Evolutionary conservation across 2,329 filamentous ascomycete species (phyloP), one percentile per base, ranked within the genome.

Genomic region (Orbilia brochopaga): DNA sequence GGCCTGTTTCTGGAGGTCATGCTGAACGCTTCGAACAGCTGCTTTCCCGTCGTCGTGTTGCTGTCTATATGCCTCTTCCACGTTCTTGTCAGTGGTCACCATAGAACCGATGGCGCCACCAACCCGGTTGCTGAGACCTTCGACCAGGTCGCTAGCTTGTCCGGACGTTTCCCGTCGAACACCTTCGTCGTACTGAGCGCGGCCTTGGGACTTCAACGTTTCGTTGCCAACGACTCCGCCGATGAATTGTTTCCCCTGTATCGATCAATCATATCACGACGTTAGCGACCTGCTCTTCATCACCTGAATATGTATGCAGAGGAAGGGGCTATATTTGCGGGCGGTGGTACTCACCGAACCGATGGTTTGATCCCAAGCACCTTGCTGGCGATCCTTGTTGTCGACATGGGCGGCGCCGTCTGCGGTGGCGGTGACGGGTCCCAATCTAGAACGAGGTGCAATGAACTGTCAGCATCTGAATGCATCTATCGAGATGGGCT

Each of bases 311-410:
- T 42, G 11, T 15, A 48, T 23, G 44, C 19, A 19, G 17, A 21
- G 19, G 17, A n/a, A 44, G 4, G n/a, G 5, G 17, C 5, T 15
- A 44, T 10, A 23, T 6, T 10, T 1, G 19, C 15, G 19, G 19
- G 6, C 6, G 44, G 15, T 19, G 19, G 5, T 21, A 44, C 67
- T 72, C 46, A 72, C 67, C 0, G 89, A 86, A 58, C 92, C 93
- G n/a, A 92, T 78, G 3, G 91, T 96, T 81, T 97, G 92, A 82
- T 96, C 91, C 87, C 89, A 95, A 17, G 84, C 84, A 48, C 93
- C 92, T 17, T 85, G 79, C 21, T 84, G 82, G 74, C 92, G 90
- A 79, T 93, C 83, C 10, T 87, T 83, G 80, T 90, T 83, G 80
- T 96, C 91, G 75, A 85, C 84, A 73, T 88, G 85, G 54, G 90